Evolutionary conservation across 176 grass and related monocot species (phyloP).

Genomic region (Aegilops umbellulata): DNA sequence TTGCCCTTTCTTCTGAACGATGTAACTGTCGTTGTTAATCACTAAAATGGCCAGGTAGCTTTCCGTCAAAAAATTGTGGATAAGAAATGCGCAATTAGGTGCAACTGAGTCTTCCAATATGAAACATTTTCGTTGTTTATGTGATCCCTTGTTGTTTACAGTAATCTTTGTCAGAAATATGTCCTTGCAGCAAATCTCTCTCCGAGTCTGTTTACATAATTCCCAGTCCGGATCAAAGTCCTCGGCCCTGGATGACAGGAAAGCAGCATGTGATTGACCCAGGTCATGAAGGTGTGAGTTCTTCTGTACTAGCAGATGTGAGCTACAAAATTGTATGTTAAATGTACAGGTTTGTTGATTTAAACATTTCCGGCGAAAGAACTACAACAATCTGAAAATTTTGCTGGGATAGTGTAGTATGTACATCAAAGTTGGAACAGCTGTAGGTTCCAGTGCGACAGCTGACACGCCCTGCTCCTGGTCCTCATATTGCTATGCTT

Average conservation of each 20-base stretch:
- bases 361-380: neutral
- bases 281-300: neutral
- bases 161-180: too few relatives aligned
- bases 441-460: neutral
- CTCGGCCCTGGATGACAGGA: neutral
- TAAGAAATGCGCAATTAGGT: neutral
- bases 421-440: slow-evolving; percentile 30
- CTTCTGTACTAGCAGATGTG: neutral
- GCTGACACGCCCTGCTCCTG: slow-evolving; percentile 20
- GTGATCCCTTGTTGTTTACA: neutral
- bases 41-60: too few relatives aligned
- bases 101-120: too few relatives aligned
- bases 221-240: neutral
- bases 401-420: slow-evolving; percentile 24
- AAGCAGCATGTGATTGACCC: neutral
- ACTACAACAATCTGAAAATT: neutral
- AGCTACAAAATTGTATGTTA: neutral
- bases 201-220: neutral
- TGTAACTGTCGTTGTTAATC: too few relatives aligned
- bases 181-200: neutral
- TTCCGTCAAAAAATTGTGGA: neutral
- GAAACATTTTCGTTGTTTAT: neutral
- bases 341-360: slow-evolving; percentile 1
- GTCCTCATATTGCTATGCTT: slow-evolving; percentile 1
- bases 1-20: too few relatives aligned